Conservation (phyloP, 108 stramenopile species). For the Nitzschia sp. region DNA sequence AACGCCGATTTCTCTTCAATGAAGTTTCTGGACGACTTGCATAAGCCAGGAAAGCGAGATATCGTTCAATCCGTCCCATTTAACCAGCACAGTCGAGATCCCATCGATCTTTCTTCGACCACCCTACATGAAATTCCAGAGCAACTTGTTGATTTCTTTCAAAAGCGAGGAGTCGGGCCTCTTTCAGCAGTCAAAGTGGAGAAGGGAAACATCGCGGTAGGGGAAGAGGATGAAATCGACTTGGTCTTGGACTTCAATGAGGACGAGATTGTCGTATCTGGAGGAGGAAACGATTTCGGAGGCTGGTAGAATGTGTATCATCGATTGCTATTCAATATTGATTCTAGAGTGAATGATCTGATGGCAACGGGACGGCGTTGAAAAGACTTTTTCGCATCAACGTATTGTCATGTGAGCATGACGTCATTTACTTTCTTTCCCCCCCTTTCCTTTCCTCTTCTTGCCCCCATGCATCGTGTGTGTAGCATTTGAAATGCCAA, state of each 20-base stretch:
- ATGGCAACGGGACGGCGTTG: no score
- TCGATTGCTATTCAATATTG: no score
- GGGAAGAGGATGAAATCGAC: conserved; percentile 50
- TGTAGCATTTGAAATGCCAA: no score
- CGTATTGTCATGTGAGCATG: no score
- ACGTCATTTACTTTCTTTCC: no score
- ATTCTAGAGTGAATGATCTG: no score
- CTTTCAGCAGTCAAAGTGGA: conserved; percentile 17
- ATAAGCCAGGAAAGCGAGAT: conserved; percentile 46
- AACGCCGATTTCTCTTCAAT: conserved; percentile 78
- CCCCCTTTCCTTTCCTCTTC: no score
- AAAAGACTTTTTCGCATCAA: no score
- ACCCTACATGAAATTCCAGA: conserved; percentile 54
- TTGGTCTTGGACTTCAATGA: conserved; percentile 42
- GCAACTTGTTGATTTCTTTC: conserved; percentile 45
- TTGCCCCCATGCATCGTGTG: no score
- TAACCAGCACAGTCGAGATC: conserved; percentile 40
- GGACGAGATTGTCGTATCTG: conserved; percentile 48
- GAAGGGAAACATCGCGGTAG: conserved; percentile 36
- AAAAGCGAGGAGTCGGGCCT: conserved; percentile 36
- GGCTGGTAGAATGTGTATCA: neutral
- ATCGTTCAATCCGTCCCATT: conserved; percentile 83
- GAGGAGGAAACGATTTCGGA: conserved; percentile 26
- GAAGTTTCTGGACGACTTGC: conserved; percentile 65
- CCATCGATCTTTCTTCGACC: conserved; percentile 34